A percentile compares a stretch with the other conserved stretches of the same genome.
Conservation (phyloP, 192 early-diverging fungal genomes). For the Glomus cerebriforme region DNA sequence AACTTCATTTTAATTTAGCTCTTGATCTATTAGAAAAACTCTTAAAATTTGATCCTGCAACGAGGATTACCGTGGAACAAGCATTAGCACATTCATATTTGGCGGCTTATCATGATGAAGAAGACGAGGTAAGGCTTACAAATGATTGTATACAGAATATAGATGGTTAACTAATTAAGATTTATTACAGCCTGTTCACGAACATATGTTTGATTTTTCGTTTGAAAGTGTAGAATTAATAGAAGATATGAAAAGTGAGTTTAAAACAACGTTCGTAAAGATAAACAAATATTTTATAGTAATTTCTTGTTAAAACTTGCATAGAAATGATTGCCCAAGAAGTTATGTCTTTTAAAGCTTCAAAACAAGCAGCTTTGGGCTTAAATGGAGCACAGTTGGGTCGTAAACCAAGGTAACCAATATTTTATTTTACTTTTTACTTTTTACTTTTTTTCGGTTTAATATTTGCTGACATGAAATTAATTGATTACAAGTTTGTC, state of each 20-base stretch:
- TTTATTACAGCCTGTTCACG: constrained; percentile 58
- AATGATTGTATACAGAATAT: background rate
- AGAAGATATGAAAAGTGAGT: constrained; percentile 78
- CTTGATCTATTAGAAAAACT: constrained; percentile 87
- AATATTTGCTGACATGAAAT: constrained; percentile 34
- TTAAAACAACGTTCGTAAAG: background rate
- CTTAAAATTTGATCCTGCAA: constrained; percentile 90
- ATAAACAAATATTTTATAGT: background rate
- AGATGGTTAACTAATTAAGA: constrained; percentile 10
- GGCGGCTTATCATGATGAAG: constrained; percentile 87
- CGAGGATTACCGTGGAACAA: constrained; percentile 91
- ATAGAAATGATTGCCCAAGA: constrained; percentile 79
- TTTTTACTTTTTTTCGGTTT: constrained; percentile 20
- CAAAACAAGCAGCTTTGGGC: constrained; percentile 52
- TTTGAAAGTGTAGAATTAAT: constrained; percentile 78
- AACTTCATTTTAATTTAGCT: constrained; percentile 49
- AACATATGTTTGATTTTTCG: constrained; percentile 75
- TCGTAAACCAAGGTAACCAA: constrained; percentile 43
- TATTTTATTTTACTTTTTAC: background rate
- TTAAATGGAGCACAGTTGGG: constrained; percentile 40
- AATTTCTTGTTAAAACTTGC: constrained; percentile 33
- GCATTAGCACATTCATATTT: constrained; percentile 92
- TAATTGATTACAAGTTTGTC: constrained; percentile 46
- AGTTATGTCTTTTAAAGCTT: constrained; percentile 76
- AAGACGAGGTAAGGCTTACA: constrained; percentile 63